These are phyloP conservation scores for Trametes hirsuta DNA, from an alignment of 1,284 basidiomycete genomes.

Conservation along the genomic window DNA sequence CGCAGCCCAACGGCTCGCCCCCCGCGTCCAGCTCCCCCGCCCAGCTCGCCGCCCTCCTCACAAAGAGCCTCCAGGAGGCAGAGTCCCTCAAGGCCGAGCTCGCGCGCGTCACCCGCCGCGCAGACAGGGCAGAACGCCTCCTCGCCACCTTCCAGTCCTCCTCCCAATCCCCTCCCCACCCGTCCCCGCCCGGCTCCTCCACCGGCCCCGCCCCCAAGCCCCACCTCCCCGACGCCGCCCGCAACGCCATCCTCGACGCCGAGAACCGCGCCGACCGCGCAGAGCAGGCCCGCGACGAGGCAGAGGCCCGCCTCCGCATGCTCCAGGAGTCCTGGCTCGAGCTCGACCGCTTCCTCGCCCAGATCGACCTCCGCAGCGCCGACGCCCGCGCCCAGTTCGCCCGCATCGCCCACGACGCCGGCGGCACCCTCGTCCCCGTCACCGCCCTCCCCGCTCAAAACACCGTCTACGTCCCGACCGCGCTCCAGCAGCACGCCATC, in stretches of 20 bases:
- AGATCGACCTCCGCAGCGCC: conserved; percentile 47
- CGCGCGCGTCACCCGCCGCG: conserved; percentile 41
- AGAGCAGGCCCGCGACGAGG: conserved; percentile 60
- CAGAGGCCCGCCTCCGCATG: conserved; percentile 51
- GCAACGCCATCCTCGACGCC: conserved; percentile 45
- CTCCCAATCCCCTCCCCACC: conserved; percentile 21
- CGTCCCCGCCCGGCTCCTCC: conserved; percentile 26
- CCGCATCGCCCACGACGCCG: conserved; percentile 48
- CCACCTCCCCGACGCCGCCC: conserved; percentile 33
- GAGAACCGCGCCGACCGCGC: conserved; percentile 53
- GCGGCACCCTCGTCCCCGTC: conserved; percentile 43
- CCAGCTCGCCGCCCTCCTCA: conserved; percentile 59
- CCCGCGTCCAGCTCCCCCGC: conserved; percentile 38
- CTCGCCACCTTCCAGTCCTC: conserved; percentile 33
- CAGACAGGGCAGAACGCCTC: conserved; percentile 58
- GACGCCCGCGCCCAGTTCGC: conserved; percentile 56
- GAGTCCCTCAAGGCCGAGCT: conserved; percentile 58
- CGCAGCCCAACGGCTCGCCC: conserved; percentile 16
- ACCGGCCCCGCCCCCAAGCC: conserved; percentile 21
- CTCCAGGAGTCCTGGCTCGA: conserved; percentile 57
- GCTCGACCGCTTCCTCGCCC: conserved; percentile 51
- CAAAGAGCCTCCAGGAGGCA: conserved; percentile 51
- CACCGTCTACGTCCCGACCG: conserved; percentile 20
- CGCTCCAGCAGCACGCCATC: conserved; percentile 14
- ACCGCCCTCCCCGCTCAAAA: conserved; percentile 16